Conservation (phyloP, 805 yeast genomes). For the Nakazawaea molendinolei region DNA sequence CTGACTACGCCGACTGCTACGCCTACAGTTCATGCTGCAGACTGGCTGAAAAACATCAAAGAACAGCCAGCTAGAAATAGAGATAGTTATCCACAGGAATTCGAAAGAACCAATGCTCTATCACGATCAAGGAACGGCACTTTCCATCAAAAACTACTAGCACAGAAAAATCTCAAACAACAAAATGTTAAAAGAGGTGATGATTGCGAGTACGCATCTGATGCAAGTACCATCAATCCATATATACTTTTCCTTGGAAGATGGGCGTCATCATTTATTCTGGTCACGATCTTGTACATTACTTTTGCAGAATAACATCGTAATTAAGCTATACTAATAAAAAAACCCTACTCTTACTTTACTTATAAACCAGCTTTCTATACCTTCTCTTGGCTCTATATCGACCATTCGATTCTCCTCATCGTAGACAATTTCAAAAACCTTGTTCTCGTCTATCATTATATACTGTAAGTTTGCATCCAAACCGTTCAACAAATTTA, state of each 20-base stretch:
- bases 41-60: too few species aligned
- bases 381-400: conserved; percentile 5
- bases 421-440: conserved; percentile 4
- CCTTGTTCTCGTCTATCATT: conserved; percentile 8
- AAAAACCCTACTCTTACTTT: conserved; percentile 7
- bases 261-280: too few species aligned
- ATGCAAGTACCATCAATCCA: neutral
- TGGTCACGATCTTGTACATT: too few species aligned
- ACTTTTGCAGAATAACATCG: too few species aligned
- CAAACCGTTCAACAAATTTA: conserved; percentile 18
- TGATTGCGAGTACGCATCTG: neutral
- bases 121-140: conserved; percentile 5
- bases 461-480: conserved; percentile 4
- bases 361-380: conserved; percentile 4
- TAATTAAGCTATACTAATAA: neutral
- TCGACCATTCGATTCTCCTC: neutral
- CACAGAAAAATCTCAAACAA: conserved; percentile 1
- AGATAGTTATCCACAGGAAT: too few species aligned
- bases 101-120: too few species aligned
- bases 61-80: too few species aligned
- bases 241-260: neutral
- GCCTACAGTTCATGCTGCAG: too few species aligned
- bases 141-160: conserved; percentile 7
- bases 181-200: neutral
- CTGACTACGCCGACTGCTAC: too few species aligned